Evolutionary conservation across 2,329 filamentous ascomycete species (phyloP).

Genomic region (Fusarium zealandicum): DNA sequence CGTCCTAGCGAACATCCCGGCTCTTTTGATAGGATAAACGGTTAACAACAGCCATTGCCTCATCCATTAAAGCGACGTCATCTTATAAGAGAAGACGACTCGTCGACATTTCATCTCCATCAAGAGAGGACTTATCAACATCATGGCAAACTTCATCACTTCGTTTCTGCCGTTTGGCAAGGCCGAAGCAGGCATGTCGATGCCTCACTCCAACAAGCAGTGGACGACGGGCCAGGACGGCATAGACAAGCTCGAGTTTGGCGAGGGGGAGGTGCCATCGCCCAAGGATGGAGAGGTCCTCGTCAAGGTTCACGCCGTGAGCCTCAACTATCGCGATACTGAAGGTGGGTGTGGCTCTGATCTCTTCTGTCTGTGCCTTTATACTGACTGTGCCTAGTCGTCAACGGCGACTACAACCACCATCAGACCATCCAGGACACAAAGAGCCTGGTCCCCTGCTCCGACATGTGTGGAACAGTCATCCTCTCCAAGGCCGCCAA

Average conservation of each 20-base stretch:
- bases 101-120: neutral
- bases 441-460: conserved; percentile 66
- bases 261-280: conserved; percentile 53
- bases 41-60: neutral
- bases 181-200: conserved; percentile 12
- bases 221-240: conserved; percentile 65
- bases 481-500: conserved; percentile 50
- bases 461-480: conserved; percentile 73
- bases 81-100: conserved; percentile 19
- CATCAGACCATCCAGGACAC: conserved; percentile 59
- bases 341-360: conserved; percentile 48
- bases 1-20: conserved; percentile 10
- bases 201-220: conserved; percentile 50
- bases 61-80: conserved; percentile 30
- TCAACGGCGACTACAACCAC: conserved; percentile 71
- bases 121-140: neutral
- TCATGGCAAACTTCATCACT: conserved; percentile 34
- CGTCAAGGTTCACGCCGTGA: conserved; percentile 55
- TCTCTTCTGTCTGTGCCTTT: neutral
- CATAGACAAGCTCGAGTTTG: conserved; percentile 58
- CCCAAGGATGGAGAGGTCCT: conserved; percentile 61
- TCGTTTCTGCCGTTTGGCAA: conserved; percentile 35
- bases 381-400: conserved; percentile 53
- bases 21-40: conserved; percentile 22
- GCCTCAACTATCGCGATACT: conserved; percentile 59